These are phyloP conservation scores for Phyllosticta ampelicida DNA, from an alignment of 2,329 filamentous ascomycete species.

Conservation along the genomic window DNA sequence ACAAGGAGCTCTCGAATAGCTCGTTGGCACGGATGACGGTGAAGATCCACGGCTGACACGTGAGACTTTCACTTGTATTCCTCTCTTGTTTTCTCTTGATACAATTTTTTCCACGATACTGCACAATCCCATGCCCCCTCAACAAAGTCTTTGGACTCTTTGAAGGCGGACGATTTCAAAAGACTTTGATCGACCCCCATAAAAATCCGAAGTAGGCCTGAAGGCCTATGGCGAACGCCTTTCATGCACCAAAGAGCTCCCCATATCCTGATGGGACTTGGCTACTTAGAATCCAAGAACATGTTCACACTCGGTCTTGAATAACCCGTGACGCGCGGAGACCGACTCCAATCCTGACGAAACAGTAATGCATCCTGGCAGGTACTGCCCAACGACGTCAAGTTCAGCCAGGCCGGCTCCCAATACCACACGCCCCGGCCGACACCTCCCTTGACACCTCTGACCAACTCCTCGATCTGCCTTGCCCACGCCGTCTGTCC, in stretches of 20 bases:
- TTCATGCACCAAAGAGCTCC: neutral
- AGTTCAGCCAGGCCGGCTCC: slow-evolving; percentile 63
- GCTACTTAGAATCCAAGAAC: slow-evolving; percentile 27
- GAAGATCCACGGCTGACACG: too few relatives aligned
- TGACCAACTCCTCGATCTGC: slow-evolving; percentile 47
- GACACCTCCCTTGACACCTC: slow-evolving; percentile 40
- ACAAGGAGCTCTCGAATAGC: too few relatives aligned
- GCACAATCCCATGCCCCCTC: too few relatives aligned
- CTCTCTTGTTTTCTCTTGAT: too few relatives aligned
- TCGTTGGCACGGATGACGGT: too few relatives aligned
- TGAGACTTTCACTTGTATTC: too few relatives aligned
- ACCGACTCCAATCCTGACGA: slow-evolving; percentile 55
- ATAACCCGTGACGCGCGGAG: slow-evolving; percentile 45
- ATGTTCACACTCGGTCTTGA: slow-evolving; percentile 42
- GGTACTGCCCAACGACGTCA: slow-evolving; percentile 49
- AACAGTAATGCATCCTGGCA: slow-evolving; percentile 3
- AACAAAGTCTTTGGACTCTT: too few relatives aligned
- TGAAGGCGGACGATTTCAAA: too few relatives aligned
- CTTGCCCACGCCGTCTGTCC: slow-evolving; percentile 55
- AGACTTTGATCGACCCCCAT: too few relatives aligned
- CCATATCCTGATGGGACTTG: neutral
- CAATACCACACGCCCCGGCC: slow-evolving; percentile 55
- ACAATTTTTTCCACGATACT: too few relatives aligned
- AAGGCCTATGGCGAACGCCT: too few relatives aligned
- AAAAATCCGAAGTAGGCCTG: too few relatives aligned